A percentile compares a stretch with the other conserved stretches of the same genome.
Conservation (phyloP, 257 asterid species). For the Capsicum pubescens region DNA sequence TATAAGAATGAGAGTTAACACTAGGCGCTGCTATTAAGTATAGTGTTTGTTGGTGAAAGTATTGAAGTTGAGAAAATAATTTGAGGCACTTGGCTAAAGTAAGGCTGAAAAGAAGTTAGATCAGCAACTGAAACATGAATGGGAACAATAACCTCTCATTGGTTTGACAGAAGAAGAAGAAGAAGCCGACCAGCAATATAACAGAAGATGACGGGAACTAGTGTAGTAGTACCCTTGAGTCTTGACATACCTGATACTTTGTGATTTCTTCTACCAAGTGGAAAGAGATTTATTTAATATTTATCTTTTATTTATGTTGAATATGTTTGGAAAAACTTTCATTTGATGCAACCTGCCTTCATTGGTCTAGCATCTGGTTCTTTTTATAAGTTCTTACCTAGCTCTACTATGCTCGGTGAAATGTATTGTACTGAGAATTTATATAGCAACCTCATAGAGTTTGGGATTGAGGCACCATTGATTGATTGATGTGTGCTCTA, state of each 20-base stretch:
- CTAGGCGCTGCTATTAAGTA: neutral
- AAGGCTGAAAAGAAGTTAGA: conserved; percentile 3
- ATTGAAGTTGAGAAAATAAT: neutral
- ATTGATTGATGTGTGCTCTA: neutral
- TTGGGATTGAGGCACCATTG: neutral
- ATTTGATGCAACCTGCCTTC: neutral
- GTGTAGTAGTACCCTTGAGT: neutral
- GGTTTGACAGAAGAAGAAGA: neutral
- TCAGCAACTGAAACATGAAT: neutral
- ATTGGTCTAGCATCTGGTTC: conserved; percentile 15
- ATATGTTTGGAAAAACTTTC: neutral
- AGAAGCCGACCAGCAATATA: neutral
- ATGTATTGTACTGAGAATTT: neutral
- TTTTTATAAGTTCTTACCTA: neutral
- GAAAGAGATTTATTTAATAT: neutral
- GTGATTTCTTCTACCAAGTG: neutral
- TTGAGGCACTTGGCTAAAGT: neutral
- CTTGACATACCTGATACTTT: neutral
- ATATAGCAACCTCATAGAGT: neutral
- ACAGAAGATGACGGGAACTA: neutral
- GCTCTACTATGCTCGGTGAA: neutral
- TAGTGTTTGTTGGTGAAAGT: neutral
- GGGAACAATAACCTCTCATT: neutral
- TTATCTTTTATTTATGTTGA: neutral
- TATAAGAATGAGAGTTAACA: neutral